Conservation (phyloP, 148 eudicot genomes). For the Vaccinium darrowii region DNA sequence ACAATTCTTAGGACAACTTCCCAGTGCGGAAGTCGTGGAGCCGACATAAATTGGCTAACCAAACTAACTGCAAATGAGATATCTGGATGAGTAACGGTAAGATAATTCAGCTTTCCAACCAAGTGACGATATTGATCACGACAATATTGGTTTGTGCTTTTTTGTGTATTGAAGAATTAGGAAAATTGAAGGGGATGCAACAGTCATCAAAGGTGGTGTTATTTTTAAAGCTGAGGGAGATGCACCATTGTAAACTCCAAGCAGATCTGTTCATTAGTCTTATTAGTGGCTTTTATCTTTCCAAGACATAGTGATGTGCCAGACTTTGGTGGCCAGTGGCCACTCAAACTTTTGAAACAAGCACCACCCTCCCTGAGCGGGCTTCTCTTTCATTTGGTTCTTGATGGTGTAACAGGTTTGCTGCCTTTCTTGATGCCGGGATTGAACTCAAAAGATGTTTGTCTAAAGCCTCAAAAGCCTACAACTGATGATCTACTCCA, state of each 20-base stretch:
- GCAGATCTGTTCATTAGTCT: not conserved
- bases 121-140: too few relatives aligned
- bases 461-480: constrained; percentile 49
- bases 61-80: too few relatives aligned
- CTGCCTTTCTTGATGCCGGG: constrained; percentile 56
- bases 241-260: not conserved
- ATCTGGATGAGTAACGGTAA: too few relatives aligned
- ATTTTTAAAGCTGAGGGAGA: not conserved
- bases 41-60: too few relatives aligned
- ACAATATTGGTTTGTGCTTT: too few relatives aligned
- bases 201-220: not conserved
- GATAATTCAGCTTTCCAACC: too few relatives aligned
- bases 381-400: not conserved
- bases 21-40: too few relatives aligned
- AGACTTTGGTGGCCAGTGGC: not conserved
- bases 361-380: not conserved
- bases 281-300: not conserved
- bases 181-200: not conserved
- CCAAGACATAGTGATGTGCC: not conserved
- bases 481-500: constrained; percentile 63
- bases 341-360: not conserved
- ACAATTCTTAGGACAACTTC: too few relatives aligned
- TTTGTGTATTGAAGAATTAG: not conserved
- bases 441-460: constrained; percentile 24
- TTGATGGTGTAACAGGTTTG: constrained; percentile 33